Conservation (phyloP, 257 asterid genomes). For the Nicotiana obtusifolia region DNA sequence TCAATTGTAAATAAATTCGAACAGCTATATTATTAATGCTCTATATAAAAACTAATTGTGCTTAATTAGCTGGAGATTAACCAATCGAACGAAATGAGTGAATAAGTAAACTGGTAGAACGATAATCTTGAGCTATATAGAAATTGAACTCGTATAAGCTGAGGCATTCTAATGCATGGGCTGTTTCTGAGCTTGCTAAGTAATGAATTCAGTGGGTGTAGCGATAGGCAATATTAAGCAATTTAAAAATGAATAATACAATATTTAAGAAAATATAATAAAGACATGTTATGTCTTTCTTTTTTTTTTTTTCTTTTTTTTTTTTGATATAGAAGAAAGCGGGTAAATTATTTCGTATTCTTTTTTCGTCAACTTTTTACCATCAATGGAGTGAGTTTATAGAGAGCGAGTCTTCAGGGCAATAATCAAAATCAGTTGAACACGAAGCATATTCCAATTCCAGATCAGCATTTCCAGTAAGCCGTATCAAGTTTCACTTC, state of each 20-base stretch:
- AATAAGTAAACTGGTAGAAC: not conserved
- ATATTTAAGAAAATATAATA: not conserved
- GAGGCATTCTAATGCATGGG: not conserved
- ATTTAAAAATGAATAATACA: not conserved
- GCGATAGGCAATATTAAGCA: not conserved
- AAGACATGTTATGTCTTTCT: no score
- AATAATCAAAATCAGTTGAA: not conserved
- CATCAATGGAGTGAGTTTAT: not conserved
- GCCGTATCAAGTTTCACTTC: not conserved
- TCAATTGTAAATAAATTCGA: not conserved
- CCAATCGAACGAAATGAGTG: not conserved
- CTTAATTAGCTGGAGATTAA: not conserved
- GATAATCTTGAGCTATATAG: not conserved
- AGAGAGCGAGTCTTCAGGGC: conserved; percentile 7
- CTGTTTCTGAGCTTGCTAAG: not conserved
- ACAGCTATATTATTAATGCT: not conserved
- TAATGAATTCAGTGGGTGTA: not conserved
- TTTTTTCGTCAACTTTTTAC: not conserved
- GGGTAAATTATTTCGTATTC: no score
- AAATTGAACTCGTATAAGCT: not conserved
- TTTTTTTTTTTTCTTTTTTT: no score
- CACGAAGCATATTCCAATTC: not conserved
- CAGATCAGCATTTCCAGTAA: not conserved
- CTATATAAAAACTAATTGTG: not conserved
- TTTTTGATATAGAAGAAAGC: no score